Base-by-base conservation (phyloP, 2,329 filamentous ascomycete genomes). In the Intubia oerlemansii region DNA sequence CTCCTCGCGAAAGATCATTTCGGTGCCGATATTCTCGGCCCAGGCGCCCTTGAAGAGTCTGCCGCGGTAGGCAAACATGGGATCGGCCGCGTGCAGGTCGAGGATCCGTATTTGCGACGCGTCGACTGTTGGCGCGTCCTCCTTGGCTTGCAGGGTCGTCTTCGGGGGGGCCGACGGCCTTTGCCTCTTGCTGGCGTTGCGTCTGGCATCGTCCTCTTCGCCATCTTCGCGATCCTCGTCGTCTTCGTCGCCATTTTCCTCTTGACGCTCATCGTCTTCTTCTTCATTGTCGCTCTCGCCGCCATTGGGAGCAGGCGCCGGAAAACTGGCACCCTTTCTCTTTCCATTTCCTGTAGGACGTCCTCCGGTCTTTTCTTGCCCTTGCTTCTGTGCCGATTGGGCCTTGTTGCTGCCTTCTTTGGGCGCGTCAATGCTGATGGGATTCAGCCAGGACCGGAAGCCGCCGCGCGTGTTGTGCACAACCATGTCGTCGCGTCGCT, bases 1-100 rank as follows among this genome's bases (percentile, higher is more conserved):
- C 6, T 57, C 62, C 11, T 50, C 50, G 2, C 59, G 61, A 41
- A 93, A 74, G 24, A 91, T 64, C 37, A 84, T 54, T 39, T 90
- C 80, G 0, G 82, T 91, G 20, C 85, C 85, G 24, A 91, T 66
- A 34, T 81, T 75, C 35, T 78, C 69, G 9, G 68, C 65, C 85
- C 85, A 95, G 25, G 67, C 54, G 38, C 81, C 85, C 37, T 68
- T 70, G 44, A 84, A 88, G 14, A 90, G 55, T 36, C 73, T 66
- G 17, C 76, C 77, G 33, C 74, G 64, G 50, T 90, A 90, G 14
- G 76, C 75, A 34, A 92, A 61, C 17, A 92, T 54, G 0, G 85
- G 85, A 27, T 77, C 74, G 3, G 53, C 43, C 1, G 73, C 73
- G 47, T 91, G 76, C 4, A 93, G 59, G 17, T 80, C 81, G n/a